Evolutionary conservation across 805 yeast genomes (phyloP), one percentile per base, ranked within the genome.

Genomic region (Candida cerambycidarum): DNA sequence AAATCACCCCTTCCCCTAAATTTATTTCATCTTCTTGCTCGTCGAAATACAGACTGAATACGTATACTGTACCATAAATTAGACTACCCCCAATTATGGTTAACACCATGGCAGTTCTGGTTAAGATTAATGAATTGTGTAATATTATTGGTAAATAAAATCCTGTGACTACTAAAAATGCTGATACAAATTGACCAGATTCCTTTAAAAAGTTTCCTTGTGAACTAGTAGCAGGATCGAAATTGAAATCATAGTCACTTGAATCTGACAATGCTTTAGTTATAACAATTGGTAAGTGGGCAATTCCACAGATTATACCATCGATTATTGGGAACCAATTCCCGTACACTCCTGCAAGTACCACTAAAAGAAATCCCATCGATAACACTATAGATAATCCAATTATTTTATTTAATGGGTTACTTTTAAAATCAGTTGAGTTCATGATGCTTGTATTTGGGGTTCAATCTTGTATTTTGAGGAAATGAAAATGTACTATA

Each of bases 281-380:
- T 5, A 70, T 51, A 4, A 58, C 61, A 14, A 65, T 58, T 15
- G 73, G 75, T 24, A 65, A 53, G 53, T 67, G 70, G 14, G 73
- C 76, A 28, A 65, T 50, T 13, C 67, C 70, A 47, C 69, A 71
- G 32, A 69, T 57, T 17, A 69, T 38, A 5, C 75, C 74, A 51
- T 85, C 88, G 29, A 83, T 75, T 44, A 92, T 74, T 28, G 99
- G 98, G 56, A 84, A 80, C 95, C 97, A 93, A 62, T 89, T 89
- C 37, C 87, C 85, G 67, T 80, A 88, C 10, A 93, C 72, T 40
- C 96, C 89, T 35, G 96, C 89, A 25, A 93, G 71, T 18, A 92
- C 86, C 33, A 90, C 89, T 50, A 93, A 71, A 27, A 93, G 77
- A 55, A 92, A 92, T 5, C 99, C 99, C 51, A 89, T 75, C 1